phyloP scores from a whole-genome alignment of 1,284 basidiomycete genomes.

The Ganoderma lingzhi region DNA sequence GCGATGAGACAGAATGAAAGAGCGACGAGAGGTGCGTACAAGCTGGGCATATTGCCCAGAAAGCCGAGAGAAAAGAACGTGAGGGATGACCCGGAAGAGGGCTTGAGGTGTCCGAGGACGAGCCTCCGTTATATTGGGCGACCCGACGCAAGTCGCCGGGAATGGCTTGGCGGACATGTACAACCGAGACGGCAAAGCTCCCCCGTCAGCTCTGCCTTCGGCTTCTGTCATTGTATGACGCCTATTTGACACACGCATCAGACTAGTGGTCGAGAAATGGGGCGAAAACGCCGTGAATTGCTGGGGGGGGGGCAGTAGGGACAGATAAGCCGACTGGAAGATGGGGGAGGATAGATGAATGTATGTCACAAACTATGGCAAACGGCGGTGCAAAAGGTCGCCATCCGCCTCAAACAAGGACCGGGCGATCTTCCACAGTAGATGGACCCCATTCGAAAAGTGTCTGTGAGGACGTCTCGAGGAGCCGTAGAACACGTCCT shows the following conservation, averaged over 20 bases:
- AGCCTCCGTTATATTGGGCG: background rate
- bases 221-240: background rate
- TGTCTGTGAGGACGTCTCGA: slow-evolving; percentile 26
- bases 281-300: background rate
- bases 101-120: background rate
- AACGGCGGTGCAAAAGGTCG: slow-evolving; percentile 55
- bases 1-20: slow-evolving; percentile 7
- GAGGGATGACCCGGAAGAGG: background rate
- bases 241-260: background rate
- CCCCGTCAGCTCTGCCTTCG: background rate
- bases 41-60: slow-evolving; percentile 17
- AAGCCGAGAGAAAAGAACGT: background rate
- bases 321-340: background rate
- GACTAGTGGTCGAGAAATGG: background rate
- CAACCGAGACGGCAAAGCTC: background rate
- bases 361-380: slow-evolving; percentile 79
- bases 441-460: slow-evolving; percentile 36
- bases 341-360: slow-evolving; percentile 48
- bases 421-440: slow-evolving; percentile 48
- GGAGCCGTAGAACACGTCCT: slow-evolving; percentile 39
- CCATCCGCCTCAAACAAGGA: slow-evolving; percentile 81
- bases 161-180: background rate
- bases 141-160: background rate
- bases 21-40: slow-evolving; percentile 11
- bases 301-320: background rate